Conservation (phyloP, 2,329 filamentous ascomycete genomes). For the Parasarocladium wereldwijsianum region DNA sequence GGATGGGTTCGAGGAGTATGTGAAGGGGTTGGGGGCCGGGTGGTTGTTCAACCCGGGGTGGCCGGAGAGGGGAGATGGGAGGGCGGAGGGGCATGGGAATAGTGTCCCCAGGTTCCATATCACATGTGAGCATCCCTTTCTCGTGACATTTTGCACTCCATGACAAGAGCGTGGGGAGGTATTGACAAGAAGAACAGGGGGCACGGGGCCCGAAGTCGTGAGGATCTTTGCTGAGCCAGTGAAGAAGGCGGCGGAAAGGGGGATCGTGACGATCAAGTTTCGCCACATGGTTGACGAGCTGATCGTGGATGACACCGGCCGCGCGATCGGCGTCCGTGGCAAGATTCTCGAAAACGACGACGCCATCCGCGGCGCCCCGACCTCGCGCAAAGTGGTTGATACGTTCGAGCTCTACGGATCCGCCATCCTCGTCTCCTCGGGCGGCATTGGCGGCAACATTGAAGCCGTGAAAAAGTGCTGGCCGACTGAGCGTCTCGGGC, state of each 20-base stretch:
- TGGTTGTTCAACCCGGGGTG: conserved; percentile 42
- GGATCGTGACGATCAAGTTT: conserved; percentile 38
- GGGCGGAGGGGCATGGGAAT: conserved; percentile 43
- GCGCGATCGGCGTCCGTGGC: conserved; percentile 37
- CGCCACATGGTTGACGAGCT: conserved; percentile 43
- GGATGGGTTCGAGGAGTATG: conserved; percentile 44
- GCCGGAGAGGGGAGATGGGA: conserved; percentile 44
- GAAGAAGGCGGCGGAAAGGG: conserved; percentile 31
- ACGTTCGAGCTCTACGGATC: conserved; percentile 38
- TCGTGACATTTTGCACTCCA: background rate
- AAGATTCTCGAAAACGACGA: conserved; percentile 36
- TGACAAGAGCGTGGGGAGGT: background rate
- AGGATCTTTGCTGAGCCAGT: conserved; percentile 43
- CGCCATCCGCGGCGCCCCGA: conserved; percentile 33
- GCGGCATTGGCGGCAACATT: conserved; percentile 47
- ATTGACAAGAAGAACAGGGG: conserved; percentile 22
- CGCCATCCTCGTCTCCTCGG: conserved; percentile 38
- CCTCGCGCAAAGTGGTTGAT: conserved; percentile 30
- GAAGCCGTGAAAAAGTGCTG: conserved; percentile 43
- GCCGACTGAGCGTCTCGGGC: conserved; percentile 42
- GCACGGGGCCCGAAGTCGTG: conserved; percentile 45
- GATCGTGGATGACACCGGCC: conserved; percentile 33
- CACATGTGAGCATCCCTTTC: conserved; percentile 26
- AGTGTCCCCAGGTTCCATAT: conserved; percentile 49
- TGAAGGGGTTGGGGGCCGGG: conserved; percentile 34